Evolutionary conservation across 106 monocot species (phyloP).

Genomic region (Dactylorhiza incarnata): DNA sequence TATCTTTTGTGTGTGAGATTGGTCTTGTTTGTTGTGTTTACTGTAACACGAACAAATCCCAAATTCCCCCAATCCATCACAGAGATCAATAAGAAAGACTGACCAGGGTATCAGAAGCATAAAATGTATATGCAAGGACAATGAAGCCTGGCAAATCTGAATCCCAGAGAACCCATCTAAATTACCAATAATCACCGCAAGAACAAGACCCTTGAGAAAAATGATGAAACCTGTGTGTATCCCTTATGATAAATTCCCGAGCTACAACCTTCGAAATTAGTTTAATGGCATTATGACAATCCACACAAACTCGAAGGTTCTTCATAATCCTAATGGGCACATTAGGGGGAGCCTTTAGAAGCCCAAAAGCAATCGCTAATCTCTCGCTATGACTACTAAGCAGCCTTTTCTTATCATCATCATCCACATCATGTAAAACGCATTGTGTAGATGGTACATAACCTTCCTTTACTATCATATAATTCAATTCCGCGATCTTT

Average conservation of each 20-base stretch:
- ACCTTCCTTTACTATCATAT: constrained; percentile 22
- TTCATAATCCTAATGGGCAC: constrained; percentile 37
- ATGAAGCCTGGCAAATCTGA: background rate
- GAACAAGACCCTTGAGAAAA: constrained; percentile 30
- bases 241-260: constrained; percentile 27
- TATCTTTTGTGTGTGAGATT: no score
- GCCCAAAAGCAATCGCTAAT: constrained; percentile 44
- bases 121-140: background rate
- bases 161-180: background rate
- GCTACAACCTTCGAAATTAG: constrained; percentile 33
- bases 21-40: no score
- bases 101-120: background rate
- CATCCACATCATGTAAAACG: constrained; percentile 35
- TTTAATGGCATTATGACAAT: constrained; percentile 38
- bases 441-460: constrained; percentile 27
- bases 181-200: constrained; percentile 42
- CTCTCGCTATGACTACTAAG: constrained; percentile 44
- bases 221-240: constrained; percentile 36
- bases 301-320: constrained; percentile 33
- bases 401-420: constrained; percentile 29
- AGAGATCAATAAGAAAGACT: background rate
- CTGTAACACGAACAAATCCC: background rate
- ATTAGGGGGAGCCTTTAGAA: constrained; percentile 28
- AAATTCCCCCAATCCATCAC: background rate
- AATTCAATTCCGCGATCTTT: constrained; percentile 18